Percentiles rank a stretch among this genome's conserved stretches.
phyloP scores from a whole-genome alignment of 345 rosid species.

The Ricinus communis region DNA sequence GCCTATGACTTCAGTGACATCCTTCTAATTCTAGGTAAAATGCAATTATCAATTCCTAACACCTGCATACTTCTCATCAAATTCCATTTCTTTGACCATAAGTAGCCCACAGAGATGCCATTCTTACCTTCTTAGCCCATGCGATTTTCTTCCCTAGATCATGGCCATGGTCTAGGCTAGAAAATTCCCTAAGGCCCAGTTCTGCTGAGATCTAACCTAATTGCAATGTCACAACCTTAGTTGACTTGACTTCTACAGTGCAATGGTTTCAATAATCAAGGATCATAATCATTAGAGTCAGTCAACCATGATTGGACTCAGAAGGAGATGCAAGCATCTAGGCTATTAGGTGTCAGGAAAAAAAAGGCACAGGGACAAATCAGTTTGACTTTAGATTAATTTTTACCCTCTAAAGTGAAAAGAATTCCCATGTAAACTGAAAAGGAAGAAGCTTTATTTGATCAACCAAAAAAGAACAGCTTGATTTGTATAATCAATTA shows the following conservation, averaged over 20 bases:
- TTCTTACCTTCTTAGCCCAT: neutral
- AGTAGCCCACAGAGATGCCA: neutral
- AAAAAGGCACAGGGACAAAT: neutral
- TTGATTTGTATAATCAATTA: no score
- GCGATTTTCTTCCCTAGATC: no score
- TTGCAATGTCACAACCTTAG: neutral
- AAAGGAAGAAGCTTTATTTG: neutral
- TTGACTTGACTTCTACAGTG: neutral
- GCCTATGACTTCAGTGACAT: neutral
- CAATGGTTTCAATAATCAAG: neutral
- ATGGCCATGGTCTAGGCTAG: no score
- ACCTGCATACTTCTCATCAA: neutral
- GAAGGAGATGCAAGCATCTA: no score
- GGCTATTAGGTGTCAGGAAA: no score
- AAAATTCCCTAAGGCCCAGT: no score
- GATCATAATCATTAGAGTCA: neutral
- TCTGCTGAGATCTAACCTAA: conserved; percentile 1
- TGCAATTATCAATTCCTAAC: no score
- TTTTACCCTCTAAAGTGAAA: neutral
- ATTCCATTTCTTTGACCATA: neutral
- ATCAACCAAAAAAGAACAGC: no score
- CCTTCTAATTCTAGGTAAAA: neutral
- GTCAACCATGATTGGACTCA: neutral
- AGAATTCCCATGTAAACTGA: neutral
- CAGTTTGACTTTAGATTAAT: neutral